Conservation (phyloP, 495 filamentous ascomycete species). For the Friedmanniomyces endolithicus region DNA sequence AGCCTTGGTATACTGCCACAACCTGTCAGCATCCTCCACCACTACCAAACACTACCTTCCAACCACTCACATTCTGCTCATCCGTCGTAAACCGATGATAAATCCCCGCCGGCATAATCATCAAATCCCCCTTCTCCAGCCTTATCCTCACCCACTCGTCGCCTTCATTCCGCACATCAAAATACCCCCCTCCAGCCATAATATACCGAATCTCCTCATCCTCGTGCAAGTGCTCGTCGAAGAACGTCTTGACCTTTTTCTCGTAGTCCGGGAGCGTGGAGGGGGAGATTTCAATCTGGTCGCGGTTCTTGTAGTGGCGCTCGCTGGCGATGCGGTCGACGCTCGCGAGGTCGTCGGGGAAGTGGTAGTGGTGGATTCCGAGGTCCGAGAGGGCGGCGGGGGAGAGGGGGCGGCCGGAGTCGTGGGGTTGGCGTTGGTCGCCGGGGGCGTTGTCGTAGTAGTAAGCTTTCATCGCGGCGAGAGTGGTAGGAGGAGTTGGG, state of each 20-base stretch:
- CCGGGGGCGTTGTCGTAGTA: conserved; percentile 41
- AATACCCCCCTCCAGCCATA: conserved; percentile 77
- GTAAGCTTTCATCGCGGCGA: conserved; percentile 12
- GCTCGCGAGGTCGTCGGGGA: conserved; percentile 41
- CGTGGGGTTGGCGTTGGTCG: conserved; percentile 84
- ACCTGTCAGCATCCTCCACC: conserved; percentile 8
- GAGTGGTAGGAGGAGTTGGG: not conserved
- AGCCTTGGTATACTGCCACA: conserved; percentile 72
- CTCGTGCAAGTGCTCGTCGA: conserved; percentile 91
- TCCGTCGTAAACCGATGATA: conserved; percentile 97
- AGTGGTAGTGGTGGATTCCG: conserved; percentile 66
- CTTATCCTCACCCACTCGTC: conserved; percentile 73
- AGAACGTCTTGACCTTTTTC: conserved; percentile 84
- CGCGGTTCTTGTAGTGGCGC: conserved; percentile 87
- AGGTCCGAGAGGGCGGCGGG: conserved; percentile 50
- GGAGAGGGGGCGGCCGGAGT: conserved; percentile 57
- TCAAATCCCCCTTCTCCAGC: conserved; percentile 59
- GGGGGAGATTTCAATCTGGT: conserved; percentile 82
- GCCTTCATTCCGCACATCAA: conserved; percentile 74
- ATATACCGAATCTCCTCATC: conserved; percentile 99
- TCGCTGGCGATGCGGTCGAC: conserved; percentile 61
- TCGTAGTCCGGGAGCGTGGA: conserved; percentile 75
- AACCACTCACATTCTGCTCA: conserved; percentile 62
- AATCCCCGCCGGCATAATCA: conserved; percentile 90
- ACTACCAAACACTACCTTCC: not conserved